These are phyloP conservation scores for Dothideomycetes sp. DNA, from an alignment of 2,329 filamentous ascomycete genomes.

Conservation along the genomic window DNA sequence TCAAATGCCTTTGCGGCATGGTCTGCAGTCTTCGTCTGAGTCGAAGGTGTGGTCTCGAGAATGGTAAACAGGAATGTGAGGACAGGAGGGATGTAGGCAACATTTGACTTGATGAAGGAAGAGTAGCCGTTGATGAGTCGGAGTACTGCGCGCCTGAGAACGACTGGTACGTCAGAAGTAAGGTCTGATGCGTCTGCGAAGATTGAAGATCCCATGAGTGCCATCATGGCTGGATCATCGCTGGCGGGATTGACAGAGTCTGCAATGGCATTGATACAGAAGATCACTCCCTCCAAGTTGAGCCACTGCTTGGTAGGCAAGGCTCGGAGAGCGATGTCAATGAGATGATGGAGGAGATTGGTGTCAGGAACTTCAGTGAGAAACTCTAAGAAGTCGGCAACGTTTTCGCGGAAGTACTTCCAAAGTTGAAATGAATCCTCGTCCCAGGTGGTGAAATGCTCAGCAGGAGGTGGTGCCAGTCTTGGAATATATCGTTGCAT, in stretches of 20 bases:
- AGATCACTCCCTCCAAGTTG: slow-evolving; percentile 41
- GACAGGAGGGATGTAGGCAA: slow-evolving; percentile 55
- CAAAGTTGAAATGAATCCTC: slow-evolving; percentile 57
- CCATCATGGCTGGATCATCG: slow-evolving; percentile 38
- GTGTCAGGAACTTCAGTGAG: slow-evolving; percentile 47
- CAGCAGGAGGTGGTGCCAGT: slow-evolving; percentile 44
- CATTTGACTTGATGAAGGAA: slow-evolving; percentile 63
- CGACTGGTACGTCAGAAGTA: slow-evolving; percentile 42
- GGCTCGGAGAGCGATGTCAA: slow-evolving; percentile 30
- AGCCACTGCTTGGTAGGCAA: slow-evolving; percentile 34
- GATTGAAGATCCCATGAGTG: slow-evolving; percentile 52
- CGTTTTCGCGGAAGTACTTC: slow-evolving; percentile 62
- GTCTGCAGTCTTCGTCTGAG: slow-evolving; percentile 43
- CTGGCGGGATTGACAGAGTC: slow-evolving; percentile 29
- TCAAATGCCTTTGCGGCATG: slow-evolving; percentile 65
- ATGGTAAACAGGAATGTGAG: slow-evolving; percentile 66
- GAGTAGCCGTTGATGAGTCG: slow-evolving; percentile 62
- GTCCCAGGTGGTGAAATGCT: slow-evolving; percentile 55
- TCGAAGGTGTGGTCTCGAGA: slow-evolving; percentile 39
- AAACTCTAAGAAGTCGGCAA: slow-evolving; percentile 66
- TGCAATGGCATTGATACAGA: slow-evolving; percentile 54
- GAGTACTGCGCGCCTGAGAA: slow-evolving; percentile 57
- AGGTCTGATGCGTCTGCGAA: slow-evolving; percentile 40
- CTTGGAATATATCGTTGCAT: slow-evolving; percentile 12
- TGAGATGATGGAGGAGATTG: slow-evolving; percentile 35